Evolutionary conservation across 768 basidiomycete species (phyloP), one percentile per base, ranked within the genome.

Genomic region (Trametes sanguinea): DNA sequence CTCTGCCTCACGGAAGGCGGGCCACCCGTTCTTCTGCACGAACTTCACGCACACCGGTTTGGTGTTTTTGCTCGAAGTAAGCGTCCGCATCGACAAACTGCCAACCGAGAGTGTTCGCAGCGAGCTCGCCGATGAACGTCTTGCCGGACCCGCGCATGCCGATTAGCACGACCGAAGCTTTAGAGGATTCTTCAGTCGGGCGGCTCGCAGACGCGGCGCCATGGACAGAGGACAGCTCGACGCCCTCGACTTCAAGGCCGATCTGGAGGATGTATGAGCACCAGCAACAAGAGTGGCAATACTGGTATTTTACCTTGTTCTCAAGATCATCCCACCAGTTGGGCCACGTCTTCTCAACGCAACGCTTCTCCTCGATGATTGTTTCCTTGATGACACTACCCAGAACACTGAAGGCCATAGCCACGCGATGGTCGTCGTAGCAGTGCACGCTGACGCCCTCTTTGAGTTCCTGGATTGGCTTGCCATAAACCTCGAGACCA

Each of bases 261-360:
- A 98, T 94, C 94, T 96, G 67, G 22, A 1, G 42, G 29, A 1
- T 10, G 2, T 8, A 39, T 61, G n/a, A 54, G 46, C n/a, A 14
- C 22, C 22, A 22, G 22, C 22, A 22, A 30, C 40, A 43, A 51
- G 43, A 52, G 29, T 30, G 54, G 30, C 11, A 53, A 13, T 29
- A 47, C 33, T 42, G 44, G 48, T 9, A n/a, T 46, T 78, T 2
- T 53, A 92, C 93, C 85, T 97, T 97, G 78, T 93, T 95, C 72
- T 92, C 85, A 29, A 99, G 80, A 74, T 98, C 97, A 71, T 98
- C 97, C 95, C 96, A 99, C 94, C 95, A 99, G 72, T 95, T 95
- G 0, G 97, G 97, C 96, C 96, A 99, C 0, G 96, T 99, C 83
- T 99, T 99, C 76, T 96, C 96, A 35, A 99, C 97, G 70, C 97